Evolutionary conservation across 768 basidiomycete species (phyloP).

Genomic region (Agaricus sinodeliciosus): DNA sequence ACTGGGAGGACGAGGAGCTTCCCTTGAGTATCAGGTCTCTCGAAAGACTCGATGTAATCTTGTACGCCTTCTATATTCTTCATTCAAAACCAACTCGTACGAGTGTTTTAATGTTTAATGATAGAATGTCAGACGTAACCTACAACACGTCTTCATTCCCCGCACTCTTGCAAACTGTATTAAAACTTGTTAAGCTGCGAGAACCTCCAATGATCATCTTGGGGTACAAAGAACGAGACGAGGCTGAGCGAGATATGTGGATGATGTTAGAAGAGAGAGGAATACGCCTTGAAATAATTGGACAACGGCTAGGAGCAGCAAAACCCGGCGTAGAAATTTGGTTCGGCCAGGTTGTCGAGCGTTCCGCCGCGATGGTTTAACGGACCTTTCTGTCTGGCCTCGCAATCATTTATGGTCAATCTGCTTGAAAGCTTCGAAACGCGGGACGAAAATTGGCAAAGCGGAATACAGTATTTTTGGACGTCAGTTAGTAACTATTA

Average conservation of each 20-base stretch:
- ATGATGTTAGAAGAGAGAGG: slow-evolving; percentile 43
- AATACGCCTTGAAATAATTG: slow-evolving; percentile 51
- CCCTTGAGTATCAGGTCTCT: slow-evolving; percentile 36
- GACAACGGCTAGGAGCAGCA: slow-evolving; percentile 49
- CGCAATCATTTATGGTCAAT: too few relatives aligned
- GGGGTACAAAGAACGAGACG: slow-evolving; percentile 85
- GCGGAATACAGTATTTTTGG: too few relatives aligned
- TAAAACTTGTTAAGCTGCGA: slow-evolving; percentile 34
- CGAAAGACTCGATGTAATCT: slow-evolving; percentile 51
- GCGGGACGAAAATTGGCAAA: too few relatives aligned
- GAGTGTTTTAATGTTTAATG: not conserved
- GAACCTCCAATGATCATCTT: slow-evolving; percentile 46
- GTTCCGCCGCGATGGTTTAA: not conserved
- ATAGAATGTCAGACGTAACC: slow-evolving; percentile 87
- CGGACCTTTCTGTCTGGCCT: not conserved
- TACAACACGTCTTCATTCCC: slow-evolving; percentile 88
- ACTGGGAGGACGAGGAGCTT: slow-evolving; percentile 68
- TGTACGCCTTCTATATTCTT: slow-evolving; percentile 40
- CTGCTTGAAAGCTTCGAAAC: too few relatives aligned
- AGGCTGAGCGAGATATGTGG: slow-evolving; percentile 73
- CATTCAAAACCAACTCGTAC: not conserved
- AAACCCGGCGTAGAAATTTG: slow-evolving; percentile 68
- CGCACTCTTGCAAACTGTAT: slow-evolving; percentile 64
- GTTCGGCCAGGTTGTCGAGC: slow-evolving; percentile 31
- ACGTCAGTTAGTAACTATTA: too few relatives aligned